Base-by-base conservation (phyloP, 2,329 filamentous ascomycete species). In the Colletotrichum tropicale region DNA sequence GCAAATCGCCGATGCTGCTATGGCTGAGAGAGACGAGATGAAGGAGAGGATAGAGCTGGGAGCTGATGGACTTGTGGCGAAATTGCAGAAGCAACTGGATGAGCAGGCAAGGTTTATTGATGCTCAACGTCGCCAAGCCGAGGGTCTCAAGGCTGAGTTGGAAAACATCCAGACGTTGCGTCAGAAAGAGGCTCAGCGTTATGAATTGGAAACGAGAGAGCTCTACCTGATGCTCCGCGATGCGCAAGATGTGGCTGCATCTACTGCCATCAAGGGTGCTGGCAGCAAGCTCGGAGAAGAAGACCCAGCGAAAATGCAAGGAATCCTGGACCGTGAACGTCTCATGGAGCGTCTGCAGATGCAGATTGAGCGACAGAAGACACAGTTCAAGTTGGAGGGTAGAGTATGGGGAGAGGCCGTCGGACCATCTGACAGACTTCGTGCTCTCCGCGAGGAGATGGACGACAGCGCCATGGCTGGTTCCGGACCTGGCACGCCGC, bases 151-250 rank as follows among this genome's bases (percentile, higher is more conserved):
- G 85, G 94, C 95, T 12, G 97, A 99, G 82, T 88, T 98, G 76
- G 94, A 95, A 26, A 96, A 95, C 80, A 87, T 98, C 71, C 96
- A 98, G 84, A 93, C 95, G 16, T 87, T 98, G 77, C 92, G 96
- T 76, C 94, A 95, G 21, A 96, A 98, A 84, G 96, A 98, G 83
- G 90, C 98, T 43, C 97, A 98, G 85, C 92, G 97, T 68, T 98
- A 98, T 81, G 97, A 99, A 85, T 88, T 99, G 34, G 97, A 99
- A 86, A 98, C 96, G 3, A 91, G 97, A 86, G 97, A 99, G 85
- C 87, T 99, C 26, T 99, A 98, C 84, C 93, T 99, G 72, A 99
- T 99, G 97, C 93, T 99, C 78, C 93, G 96, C 76, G 97, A 99
- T 85, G 96, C 97, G 48, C 96, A 98, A 85, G 96, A 99, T 81